Evolutionary conservation across 768 basidiomycete genomes (phyloP), one percentile per base, ranked within the genome.

Genomic region (Leccinum fibrillosum): DNA sequence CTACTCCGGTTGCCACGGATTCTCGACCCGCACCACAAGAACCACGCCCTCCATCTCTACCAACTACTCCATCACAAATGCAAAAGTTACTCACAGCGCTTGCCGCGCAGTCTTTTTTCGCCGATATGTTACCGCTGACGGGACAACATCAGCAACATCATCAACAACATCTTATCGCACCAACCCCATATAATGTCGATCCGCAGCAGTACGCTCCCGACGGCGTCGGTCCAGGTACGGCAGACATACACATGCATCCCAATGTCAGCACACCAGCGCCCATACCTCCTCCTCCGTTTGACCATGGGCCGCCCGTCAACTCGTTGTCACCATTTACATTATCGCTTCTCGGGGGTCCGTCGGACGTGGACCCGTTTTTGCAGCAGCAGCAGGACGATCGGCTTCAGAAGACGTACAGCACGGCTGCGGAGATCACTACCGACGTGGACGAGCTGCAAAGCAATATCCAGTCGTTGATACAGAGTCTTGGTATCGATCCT

Each of bases 381-480:
- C 63, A 74, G 49, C 72, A 76, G 63, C 68, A 79, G 7, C 72
- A 76, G 58, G 71, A 74, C 0, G 75, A 78, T 2, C 72, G 77
- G 32, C 69, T 88, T 52, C 78, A 85, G 51, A 78, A 80, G 62
- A 74, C 80, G 1, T 91, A 89, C 77, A 80, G 77, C 49, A 79
- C 76, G 34, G 77, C 89, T 0, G 68, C 78, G 26, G 87, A 88
- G 60, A 86, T 94, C 48, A 84, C 86, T 58, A 79, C 80, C 49
- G 88, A 90, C 56, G 89, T 94, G 26, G 85, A 86, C 61, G 82
- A 83, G 37, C 72, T 93, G 54, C 83, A 88, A 60, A 76, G 74
- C 12, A 85, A 82, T 58, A 85, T 95, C 45, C 82, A 90, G 58
- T 81, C 82, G 6, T 76, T 94, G 59, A 88, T 93, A 30, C 79